Conservation (phyloP, 2,329 filamentous ascomycete genomes). For the Microsporum canis region DNA sequence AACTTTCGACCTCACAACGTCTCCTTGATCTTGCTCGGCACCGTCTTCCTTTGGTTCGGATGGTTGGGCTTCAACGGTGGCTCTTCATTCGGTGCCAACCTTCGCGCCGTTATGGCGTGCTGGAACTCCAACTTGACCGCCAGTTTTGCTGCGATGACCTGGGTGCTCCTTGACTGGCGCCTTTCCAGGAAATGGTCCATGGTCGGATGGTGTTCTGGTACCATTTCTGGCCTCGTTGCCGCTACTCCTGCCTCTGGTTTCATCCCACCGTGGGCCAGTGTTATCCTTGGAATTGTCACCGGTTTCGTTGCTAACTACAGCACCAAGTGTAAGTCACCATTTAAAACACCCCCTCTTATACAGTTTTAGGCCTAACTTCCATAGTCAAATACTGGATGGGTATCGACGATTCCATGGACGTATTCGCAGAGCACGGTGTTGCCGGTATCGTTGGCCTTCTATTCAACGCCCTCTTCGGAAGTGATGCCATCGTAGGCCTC, state of each 20-base stretch:
- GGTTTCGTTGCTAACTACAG: constrained; percentile 69
- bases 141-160: constrained; percentile 82
- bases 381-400: constrained; percentile 62
- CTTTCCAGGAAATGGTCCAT: constrained; percentile 91
- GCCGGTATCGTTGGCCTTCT: constrained; percentile 73
- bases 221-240: constrained; percentile 75
- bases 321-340: constrained; percentile 61
- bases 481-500: constrained; percentile 61
- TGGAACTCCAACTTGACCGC: constrained; percentile 95
- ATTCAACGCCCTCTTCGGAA: constrained; percentile 65
- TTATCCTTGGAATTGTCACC: constrained; percentile 49
- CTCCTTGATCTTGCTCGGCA: constrained; percentile 89
- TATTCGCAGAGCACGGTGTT: constrained; percentile 80
- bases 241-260: constrained; percentile 77
- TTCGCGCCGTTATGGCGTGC: constrained; percentile 89
- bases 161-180: constrained; percentile 92
- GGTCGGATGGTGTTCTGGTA: constrained; percentile 84
- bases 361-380: constrained; percentile 8
- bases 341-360: constrained; percentile 1
- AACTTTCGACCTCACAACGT: constrained; percentile 99
- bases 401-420: constrained; percentile 78
- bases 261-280: constrained; percentile 56
- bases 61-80: constrained; percentile 99
- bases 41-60: constrained; percentile 92
- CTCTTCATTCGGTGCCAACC: constrained; percentile 83